Evolutionary conservation across 2,329 filamentous ascomycete species (phyloP), one percentile per base, ranked within the genome.

Genomic region (Fusarium bactridioides): DNA sequence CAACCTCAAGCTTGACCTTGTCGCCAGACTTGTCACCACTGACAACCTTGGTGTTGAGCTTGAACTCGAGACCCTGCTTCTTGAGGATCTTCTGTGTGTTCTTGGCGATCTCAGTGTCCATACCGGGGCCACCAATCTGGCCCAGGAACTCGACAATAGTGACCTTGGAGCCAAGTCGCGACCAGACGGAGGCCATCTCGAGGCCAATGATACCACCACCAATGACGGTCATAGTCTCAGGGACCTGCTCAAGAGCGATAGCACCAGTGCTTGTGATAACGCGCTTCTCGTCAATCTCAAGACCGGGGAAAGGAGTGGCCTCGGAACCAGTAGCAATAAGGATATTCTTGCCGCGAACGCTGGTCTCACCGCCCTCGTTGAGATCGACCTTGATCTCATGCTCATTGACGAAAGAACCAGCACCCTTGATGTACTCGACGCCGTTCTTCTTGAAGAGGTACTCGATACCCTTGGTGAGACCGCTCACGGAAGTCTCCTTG

Each of bases 401-500:
- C 84, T 97, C 93, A 82, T 93, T 93, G 78, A 92, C 88, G 81
- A 98, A 97, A 51, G 93, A 88, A 76, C 92, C 95, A 57, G 94
- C 91, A 77, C 96, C 96, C 88, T 98, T 98, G 86, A 98, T 89
- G 84, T 98, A 99, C 82, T 98, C 94, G 76, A 98, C 96, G 73
- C 94, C 94, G 86, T 99, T 99, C 90, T 99, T 98, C 91, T 98
- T 98, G 86, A 99, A 92, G 73, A 99, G 88, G 82, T 95, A 99
- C 84, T 99, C 96, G 75, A 99, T 93, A 82, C 96, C 96, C 88
- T 98, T 98, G 75, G 96, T 99, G 76, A 99, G 86, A 55, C 94
- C 91, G 44, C 86, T 84, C 72, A 99, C 96, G 58, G 96, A 97
- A 40, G 91, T 92, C 58, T 99, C 95, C 87, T 99, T 99, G 67